These are phyloP conservation scores for Rhodotorula sp. DNA, from an alignment of 1,284 basidiomycete species.

Conservation along the genomic window DNA sequence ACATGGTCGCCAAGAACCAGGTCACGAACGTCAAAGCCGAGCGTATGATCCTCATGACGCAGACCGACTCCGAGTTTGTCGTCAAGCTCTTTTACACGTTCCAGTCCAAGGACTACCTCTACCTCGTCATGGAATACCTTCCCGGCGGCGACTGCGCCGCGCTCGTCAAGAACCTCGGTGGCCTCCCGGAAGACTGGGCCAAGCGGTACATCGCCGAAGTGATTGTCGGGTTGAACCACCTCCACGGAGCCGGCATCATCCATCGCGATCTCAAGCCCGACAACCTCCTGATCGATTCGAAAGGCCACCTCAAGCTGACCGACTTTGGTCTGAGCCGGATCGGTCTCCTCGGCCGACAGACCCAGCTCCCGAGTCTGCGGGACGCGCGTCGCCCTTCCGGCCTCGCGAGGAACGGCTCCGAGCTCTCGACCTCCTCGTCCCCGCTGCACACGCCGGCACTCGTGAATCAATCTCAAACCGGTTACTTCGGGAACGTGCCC, in stretches of 20 bases:
- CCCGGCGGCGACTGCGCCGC: constrained; percentile 97
- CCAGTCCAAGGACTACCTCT: constrained; percentile 53
- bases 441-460: constrained; percentile 36
- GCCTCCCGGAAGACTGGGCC: constrained; percentile 93
- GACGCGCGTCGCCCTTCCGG: constrained; percentile 56
- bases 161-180: constrained; percentile 92
- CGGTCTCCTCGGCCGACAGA: constrained; percentile 94
- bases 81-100: constrained; percentile 56
- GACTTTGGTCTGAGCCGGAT: constrained; percentile 98
- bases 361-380: constrained; percentile 62
- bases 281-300: constrained; percentile 92
- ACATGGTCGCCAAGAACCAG: constrained; percentile 99
- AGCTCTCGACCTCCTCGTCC: constrained; percentile 32
- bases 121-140: constrained; percentile 55
- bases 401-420: constrained; percentile 19
- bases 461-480: constrained; percentile 24
- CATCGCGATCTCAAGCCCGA: constrained; percentile 99
- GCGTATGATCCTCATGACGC: constrained; percentile 98
- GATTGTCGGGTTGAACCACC: constrained; percentile 88
- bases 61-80: constrained; percentile 93
- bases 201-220: constrained; percentile 96
- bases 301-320: constrained; percentile 94
- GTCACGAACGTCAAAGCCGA: constrained; percentile 99
- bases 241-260: constrained; percentile 90
- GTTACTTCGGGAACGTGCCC: constrained; percentile 42